phyloP scores from a whole-genome alignment of 1,139 yeast species.

The Arxiozyma telluris region DNA sequence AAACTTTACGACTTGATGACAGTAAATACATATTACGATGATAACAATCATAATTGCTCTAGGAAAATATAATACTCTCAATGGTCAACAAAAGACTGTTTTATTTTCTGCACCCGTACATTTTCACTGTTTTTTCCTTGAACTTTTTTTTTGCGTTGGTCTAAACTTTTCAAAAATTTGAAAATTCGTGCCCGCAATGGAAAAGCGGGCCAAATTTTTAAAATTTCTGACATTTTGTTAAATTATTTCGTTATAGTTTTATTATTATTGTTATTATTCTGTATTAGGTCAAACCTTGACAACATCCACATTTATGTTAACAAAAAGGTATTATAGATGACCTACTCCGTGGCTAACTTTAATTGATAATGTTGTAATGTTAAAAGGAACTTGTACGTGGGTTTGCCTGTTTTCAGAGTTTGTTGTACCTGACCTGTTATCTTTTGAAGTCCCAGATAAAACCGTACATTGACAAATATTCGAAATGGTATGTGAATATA shows the following conservation, averaged over 20 bases:
- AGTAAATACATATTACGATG: too few species aligned
- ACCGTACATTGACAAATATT: slow-evolving; percentile 4
- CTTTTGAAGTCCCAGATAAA: background rate
- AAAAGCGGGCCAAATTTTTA: background rate
- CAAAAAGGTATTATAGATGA: too few species aligned
- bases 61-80: too few species aligned
- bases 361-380: background rate
- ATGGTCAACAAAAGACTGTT: background rate
- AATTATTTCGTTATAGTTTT: background rate
- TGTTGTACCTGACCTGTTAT: too few species aligned
- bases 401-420: background rate
- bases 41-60: too few species aligned
- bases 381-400: background rate
- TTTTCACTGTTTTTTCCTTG: background rate
- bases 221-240: background rate
- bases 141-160: background rate
- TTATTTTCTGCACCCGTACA: background rate
- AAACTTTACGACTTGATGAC: too few species aligned
- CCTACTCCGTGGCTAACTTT: background rate
- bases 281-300: background rate
- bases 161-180: background rate
- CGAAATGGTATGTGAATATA: slow-evolving; percentile 9
- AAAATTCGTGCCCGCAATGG: background rate
- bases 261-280: background rate
- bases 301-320: background rate